Evolutionary conservation across 768 basidiomycete genomes (phyloP), one percentile per base, ranked within the genome.

Genomic region (Lyophyllum semitale): DNA sequence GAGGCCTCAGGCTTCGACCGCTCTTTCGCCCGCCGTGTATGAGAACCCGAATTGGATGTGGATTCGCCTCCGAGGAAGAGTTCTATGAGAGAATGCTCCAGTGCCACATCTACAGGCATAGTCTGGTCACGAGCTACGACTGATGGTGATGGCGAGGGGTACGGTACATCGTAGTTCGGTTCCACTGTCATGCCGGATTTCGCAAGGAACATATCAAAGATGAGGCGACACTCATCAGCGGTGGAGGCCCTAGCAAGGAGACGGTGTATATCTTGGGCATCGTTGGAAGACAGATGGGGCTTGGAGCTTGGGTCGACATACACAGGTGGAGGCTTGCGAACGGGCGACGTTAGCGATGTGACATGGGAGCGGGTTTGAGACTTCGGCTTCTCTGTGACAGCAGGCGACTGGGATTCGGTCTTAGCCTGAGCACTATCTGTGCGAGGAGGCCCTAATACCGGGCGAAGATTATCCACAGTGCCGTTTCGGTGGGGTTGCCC

Each of bases 161-260:
- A 66, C 12, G 73, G 61, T 42, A 68, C 66, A 11, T 66, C 64
- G 27, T 68, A 68, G 44, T 63, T 64, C 23, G 67, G 57, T 29
- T 74, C 71, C 20, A 66, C 20, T 11, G 71, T 50, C 41, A 78
- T 77, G 17, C 83, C 84, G 49, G 79, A 78, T 59, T 84, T 84
- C 12, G 84, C 78, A 54, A 96, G 74, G 72, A 91, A 89, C 77
- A 93, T 89, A 59, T 92, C 88, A 26, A 93, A 78, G 53, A 95
- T 84, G 40, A 95, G 75, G 48, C 90, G 89, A 66, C 93, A 94
- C 73, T 96, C 94, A 56, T 88, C 85, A 43, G 82, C 89, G 40
- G 79, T 84, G 1, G 88, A 87, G 13, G 93, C 92, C 47, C 73
- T 81, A 8, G 80, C 70, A 17, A 95, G 70, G 53, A 90, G 75